Evolutionary conservation across 352 stramenopile genomes (phyloP).

Genomic region (Elongisporangium prolatum): DNA sequence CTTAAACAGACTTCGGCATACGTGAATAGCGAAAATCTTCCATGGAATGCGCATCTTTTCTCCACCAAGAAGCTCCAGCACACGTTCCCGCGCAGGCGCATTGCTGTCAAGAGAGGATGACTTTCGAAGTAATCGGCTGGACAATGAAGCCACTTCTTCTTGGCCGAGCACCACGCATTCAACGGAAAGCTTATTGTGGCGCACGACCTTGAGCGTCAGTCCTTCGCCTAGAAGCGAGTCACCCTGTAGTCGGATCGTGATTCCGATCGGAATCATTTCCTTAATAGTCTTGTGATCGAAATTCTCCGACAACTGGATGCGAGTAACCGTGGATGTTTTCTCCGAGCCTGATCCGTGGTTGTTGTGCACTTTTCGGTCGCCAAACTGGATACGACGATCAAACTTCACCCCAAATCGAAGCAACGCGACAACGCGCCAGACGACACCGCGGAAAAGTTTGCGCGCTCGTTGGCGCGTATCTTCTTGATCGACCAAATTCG

Average conservation of each 20-base stretch:
- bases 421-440: slow-evolving; percentile 85
- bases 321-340: slow-evolving; percentile 50
- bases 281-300: slow-evolving; percentile 90
- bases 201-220: slow-evolving; percentile 71
- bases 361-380: slow-evolving; percentile 38
- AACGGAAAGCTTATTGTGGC: slow-evolving; percentile 81
- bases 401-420: slow-evolving; percentile 87
- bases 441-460: slow-evolving; percentile 79
- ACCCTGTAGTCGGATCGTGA: slow-evolving; percentile 74
- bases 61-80: slow-evolving; percentile 77
- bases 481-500: slow-evolving; percentile 84
- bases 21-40: slow-evolving; percentile 65
- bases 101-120: slow-evolving; percentile 2
- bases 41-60: slow-evolving; percentile 82
- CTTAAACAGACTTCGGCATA: slow-evolving; percentile 62
- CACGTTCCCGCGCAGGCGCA: slow-evolving; percentile 29
- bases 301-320: slow-evolving; percentile 84
- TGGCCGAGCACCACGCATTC: slow-evolving; percentile 73
- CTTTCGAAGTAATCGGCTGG: not conserved
- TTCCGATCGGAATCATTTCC: slow-evolving; percentile 84
- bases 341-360: slow-evolving; percentile 19
- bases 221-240: slow-evolving; percentile 75
- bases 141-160: not conserved
- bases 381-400: slow-evolving; percentile 77
- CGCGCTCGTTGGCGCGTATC: slow-evolving; percentile 71